These are phyloP conservation scores for Aspergillus clavatus DNA, from an alignment of 2,329 filamentous ascomycete genomes.

Conservation along the genomic window DNA sequence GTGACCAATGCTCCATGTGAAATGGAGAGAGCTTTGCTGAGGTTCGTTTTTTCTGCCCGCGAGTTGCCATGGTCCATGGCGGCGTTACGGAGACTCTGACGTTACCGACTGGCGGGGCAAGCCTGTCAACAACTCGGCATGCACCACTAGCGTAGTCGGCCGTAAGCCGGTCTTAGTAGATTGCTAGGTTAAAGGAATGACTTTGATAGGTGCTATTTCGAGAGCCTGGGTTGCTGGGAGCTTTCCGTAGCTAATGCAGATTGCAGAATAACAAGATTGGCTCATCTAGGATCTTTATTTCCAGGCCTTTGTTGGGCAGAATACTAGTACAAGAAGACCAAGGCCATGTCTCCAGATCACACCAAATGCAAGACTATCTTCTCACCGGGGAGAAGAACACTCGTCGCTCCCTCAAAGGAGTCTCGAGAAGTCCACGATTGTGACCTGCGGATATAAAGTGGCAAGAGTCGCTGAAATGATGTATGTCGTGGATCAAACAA, in stretches of 20 bases:
- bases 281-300: not conserved
- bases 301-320: not conserved
- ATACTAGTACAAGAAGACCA: not conserved
- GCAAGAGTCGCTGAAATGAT: not conserved
- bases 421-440: not conserved
- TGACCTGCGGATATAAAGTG: not conserved
- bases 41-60: not conserved
- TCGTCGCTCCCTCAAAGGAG: not conserved
- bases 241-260: no score
- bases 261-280: no score
- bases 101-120: constrained; percentile 4
- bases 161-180: not conserved
- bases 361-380: not conserved
- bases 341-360: not conserved
- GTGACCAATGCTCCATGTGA: not conserved
- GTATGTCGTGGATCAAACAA: constrained; percentile 6
- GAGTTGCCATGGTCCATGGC: not conserved
- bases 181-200: no score
- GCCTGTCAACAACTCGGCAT: constrained; percentile 1
- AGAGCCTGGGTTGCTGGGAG: no score
- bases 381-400: not conserved
- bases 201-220: no score
- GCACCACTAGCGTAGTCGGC: not conserved
- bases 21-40: not conserved
- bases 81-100: constrained; percentile 1